These are phyloP conservation scores for Nymphaea colorata DNA, from an alignment of 164 flowering plant species.

Conservation along the genomic window DNA sequence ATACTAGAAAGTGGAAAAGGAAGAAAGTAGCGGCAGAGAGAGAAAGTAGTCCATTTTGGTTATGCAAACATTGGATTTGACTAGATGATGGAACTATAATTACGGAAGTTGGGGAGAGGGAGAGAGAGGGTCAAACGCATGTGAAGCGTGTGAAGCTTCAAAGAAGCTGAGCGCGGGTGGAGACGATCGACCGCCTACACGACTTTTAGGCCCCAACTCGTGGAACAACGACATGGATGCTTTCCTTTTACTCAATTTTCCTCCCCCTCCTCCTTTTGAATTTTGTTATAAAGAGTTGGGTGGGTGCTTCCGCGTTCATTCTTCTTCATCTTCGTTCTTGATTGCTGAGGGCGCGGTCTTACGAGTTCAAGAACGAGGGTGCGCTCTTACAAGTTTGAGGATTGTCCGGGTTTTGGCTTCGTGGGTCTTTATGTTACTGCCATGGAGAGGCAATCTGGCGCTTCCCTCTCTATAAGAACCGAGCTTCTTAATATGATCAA, in stretches of 20 bases:
- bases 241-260: background rate
- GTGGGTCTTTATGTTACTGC: background rate
- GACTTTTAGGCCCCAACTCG: background rate
- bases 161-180: background rate
- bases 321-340: background rate
- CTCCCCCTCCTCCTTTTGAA: background rate
- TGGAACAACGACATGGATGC: background rate
- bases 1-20: no score
- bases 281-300: background rate
- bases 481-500: slow-evolving; percentile 16
- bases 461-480: slow-evolving; percentile 9
- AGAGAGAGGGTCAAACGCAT: background rate
- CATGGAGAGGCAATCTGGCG: slow-evolving; percentile 11
- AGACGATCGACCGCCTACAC: background rate
- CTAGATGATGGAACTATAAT: no score
- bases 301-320: background rate
- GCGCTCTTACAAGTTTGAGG: background rate
- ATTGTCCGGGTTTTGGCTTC: background rate
- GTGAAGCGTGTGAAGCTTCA: background rate
- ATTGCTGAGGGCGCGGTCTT: background rate
- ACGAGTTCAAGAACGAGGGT: no score
- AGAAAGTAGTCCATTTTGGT: no score
- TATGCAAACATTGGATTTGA: no score
- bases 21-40: no score
- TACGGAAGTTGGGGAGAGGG: background rate